Percentiles rank a stretch among this genome's conserved stretches.
phyloP scores from a whole-genome alignment of 2,329 filamentous ascomycete genomes.

The Pseudodiploospora longispora region DNA sequence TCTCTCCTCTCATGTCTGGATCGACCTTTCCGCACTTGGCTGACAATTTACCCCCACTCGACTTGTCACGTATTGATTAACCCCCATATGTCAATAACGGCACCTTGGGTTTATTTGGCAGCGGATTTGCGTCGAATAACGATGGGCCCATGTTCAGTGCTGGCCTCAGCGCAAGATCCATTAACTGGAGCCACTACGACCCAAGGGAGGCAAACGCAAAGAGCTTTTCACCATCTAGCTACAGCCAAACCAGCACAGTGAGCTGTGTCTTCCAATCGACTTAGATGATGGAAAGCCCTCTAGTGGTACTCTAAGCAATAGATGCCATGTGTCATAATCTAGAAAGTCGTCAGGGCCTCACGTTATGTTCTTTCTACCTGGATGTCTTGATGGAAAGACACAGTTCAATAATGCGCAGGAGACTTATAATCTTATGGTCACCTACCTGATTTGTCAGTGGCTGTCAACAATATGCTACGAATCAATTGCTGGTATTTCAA shows the following conservation, averaged over 20 bases:
- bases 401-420: too few relatives aligned
- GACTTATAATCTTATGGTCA: too few relatives aligned
- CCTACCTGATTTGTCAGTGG: too few relatives aligned
- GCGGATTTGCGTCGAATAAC: conserved; percentile 37
- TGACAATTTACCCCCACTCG: conserved; percentile 47
- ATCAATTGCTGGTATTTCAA: too few relatives aligned
- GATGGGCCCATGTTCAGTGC: conserved; percentile 56
- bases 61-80: conserved; percentile 49
- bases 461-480: too few relatives aligned
- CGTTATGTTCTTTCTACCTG: too few relatives aligned
- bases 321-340: background rate
- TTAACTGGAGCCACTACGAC: conserved; percentile 40
- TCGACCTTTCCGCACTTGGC: conserved; percentile 41
- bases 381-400: too few relatives aligned
- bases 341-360: too few relatives aligned
- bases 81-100: conserved; percentile 37
- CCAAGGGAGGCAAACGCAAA: conserved; percentile 36
- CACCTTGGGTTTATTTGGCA: conserved; percentile 44
- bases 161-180: conserved; percentile 46
- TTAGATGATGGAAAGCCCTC: too few relatives aligned
- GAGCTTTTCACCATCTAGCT: conserved; percentile 45
- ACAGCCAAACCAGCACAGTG: conserved; percentile 43
- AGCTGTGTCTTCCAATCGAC: conserved; percentile 22
- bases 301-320: too few relatives aligned
- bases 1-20: conserved; percentile 39